Conservation (phyloP, 768 basidiomycete species). For the Lactifluus hygrophoroides region DNA sequence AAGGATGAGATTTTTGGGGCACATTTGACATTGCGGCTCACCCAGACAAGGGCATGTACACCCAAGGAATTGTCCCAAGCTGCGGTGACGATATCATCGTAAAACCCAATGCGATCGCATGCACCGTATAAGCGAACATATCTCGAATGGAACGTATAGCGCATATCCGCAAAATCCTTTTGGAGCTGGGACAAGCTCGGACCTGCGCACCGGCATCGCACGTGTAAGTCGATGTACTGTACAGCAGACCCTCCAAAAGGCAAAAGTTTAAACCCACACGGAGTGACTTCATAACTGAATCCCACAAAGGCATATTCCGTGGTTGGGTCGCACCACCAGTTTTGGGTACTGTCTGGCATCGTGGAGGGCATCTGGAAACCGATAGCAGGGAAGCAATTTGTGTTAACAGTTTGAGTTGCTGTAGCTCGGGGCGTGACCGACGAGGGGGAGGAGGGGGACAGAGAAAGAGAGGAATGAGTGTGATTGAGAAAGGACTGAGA, state of each 20-base stretch:
- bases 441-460: not conserved
- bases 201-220: constrained; percentile 32
- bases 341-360: constrained; percentile 30
- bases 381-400: constrained; percentile 32
- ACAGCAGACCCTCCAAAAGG: too few relatives aligned
- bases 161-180: constrained; percentile 53
- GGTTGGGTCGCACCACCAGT: constrained; percentile 47
- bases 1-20: not conserved
- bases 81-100: constrained; percentile 55
- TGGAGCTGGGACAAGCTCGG: constrained; percentile 45
- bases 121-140: constrained; percentile 49
- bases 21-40: constrained; percentile 25
- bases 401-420: not conserved
- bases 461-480: not conserved
- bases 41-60: constrained; percentile 70
- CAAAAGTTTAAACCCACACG: constrained; percentile 35
- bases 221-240: constrained; percentile 5
- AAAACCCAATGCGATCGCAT: constrained; percentile 34
- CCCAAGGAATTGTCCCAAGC: constrained; percentile 63
- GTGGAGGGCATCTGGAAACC: constrained; percentile 47
- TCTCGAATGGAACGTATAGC: constrained; percentile 47
- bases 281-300: constrained; percentile 66
- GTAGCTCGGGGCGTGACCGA: not conserved
- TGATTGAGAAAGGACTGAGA: not conserved
- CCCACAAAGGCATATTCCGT: constrained; percentile 72